phyloP scores from a whole-genome alignment of 345 rosid species.

The Salix udensis region DNA sequence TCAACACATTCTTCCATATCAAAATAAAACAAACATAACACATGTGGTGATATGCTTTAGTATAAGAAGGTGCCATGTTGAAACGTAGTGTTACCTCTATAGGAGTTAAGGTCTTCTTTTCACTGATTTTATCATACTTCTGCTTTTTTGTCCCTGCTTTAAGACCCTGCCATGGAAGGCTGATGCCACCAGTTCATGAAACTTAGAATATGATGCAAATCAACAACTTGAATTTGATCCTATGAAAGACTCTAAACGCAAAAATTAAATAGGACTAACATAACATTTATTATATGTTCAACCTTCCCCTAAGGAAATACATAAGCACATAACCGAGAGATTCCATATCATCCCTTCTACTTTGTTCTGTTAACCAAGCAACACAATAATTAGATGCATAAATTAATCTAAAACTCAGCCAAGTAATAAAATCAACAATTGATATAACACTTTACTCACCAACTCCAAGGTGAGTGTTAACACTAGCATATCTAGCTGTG shows the following conservation, averaged over 20 bases:
- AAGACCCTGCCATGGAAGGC: conserved; percentile 35
- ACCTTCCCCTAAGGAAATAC: conserved; percentile 35
- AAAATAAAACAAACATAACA: too few species aligned
- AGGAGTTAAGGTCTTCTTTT: conserved; percentile 30
- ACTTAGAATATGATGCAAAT: conserved; percentile 1
- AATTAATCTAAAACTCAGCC: background rate
- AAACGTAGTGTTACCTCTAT: conserved; percentile 17
- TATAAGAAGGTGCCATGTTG: too few species aligned
- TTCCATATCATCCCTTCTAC: conserved; percentile 33
- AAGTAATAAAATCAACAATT: background rate
- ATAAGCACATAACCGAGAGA: conserved; percentile 34
- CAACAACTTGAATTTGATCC: background rate
- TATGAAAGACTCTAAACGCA: background rate
- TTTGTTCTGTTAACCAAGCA: conserved; percentile 21
- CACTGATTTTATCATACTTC: conserved; percentile 29
- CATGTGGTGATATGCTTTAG: too few species aligned
- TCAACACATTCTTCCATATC: too few species aligned
- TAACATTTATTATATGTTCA: background rate
- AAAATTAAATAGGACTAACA: background rate
- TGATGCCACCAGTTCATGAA: conserved; percentile 10
- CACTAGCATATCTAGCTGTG: conserved; percentile 34
- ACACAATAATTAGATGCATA: background rate
- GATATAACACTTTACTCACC: conserved; percentile 15
- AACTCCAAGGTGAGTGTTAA: conserved; percentile 33
- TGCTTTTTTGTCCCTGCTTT: conserved; percentile 32